A percentile compares a stretch with the other conserved stretches of the same genome.
Conservation (phyloP, 1,284 basidiomycete genomes). For the Peniophora sp. region DNA sequence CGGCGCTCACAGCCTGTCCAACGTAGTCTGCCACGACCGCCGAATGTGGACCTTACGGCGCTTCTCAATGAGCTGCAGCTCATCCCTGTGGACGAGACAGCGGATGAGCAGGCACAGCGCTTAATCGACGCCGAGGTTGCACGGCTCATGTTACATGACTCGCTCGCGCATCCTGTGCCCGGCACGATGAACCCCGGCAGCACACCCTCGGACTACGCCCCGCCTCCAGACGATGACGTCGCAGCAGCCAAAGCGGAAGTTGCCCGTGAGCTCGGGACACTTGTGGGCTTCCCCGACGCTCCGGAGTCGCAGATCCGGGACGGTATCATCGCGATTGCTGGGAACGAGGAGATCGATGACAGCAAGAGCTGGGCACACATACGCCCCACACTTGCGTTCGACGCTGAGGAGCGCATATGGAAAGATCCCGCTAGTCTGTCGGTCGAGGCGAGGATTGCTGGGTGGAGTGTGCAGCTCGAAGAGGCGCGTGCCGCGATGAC, state of each 20-base stretch:
- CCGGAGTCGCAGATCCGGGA: slow-evolving; percentile 71
- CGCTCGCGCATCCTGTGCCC: slow-evolving; percentile 82
- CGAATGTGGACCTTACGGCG: slow-evolving; percentile 66
- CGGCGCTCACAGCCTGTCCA: slow-evolving; percentile 81
- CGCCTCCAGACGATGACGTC: slow-evolving; percentile 76
- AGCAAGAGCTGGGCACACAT: slow-evolving; percentile 61
- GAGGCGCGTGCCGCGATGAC: slow-evolving; percentile 69
- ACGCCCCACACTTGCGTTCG: slow-evolving; percentile 56
- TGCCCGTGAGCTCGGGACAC: slow-evolving; percentile 71
- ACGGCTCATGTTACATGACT: slow-evolving; percentile 80
- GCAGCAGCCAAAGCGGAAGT: slow-evolving; percentile 66
- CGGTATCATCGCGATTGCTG: slow-evolving; percentile 56
- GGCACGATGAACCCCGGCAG: slow-evolving; percentile 80
- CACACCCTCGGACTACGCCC: slow-evolving; percentile 64
- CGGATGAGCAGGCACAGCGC: slow-evolving; percentile 43
- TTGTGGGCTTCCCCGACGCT: slow-evolving; percentile 83
- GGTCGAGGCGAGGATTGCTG: slow-evolving; percentile 51
- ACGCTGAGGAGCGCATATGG: slow-evolving; percentile 54
- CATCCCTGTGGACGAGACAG: slow-evolving; percentile 34
- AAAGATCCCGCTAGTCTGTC: slow-evolving; percentile 57
- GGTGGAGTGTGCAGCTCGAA: slow-evolving; percentile 57
- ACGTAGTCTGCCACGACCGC: slow-evolving; percentile 79
- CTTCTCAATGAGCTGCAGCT: slow-evolving; percentile 56
- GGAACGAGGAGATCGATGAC: slow-evolving; percentile 52
- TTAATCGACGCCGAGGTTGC: slow-evolving; percentile 80